Conservation (phyloP, 805 yeast species). For the Wickerhamomyces pijperi region DNA sequence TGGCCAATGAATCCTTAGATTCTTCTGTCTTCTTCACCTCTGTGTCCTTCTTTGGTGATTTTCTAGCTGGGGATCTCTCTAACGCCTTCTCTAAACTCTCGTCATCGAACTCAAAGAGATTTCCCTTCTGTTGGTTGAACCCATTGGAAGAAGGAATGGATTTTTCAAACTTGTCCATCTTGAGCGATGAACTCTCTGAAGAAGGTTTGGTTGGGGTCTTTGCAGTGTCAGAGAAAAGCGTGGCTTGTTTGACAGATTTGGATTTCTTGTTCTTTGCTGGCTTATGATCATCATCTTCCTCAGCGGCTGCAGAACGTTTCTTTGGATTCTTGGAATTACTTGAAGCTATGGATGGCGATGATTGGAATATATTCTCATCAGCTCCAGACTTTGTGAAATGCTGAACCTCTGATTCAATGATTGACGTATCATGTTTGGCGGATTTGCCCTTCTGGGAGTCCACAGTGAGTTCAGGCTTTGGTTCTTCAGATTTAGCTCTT, state of each 20-base stretch:
- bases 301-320: conserved; percentile 15
- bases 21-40: too few relatives aligned
- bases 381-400: conserved; percentile 21
- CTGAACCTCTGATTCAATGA: background rate
- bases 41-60: background rate
- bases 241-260: conserved; percentile 1
- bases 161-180: conserved; percentile 16
- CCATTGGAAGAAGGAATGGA: conserved; percentile 6
- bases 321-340: conserved; percentile 13
- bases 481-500: conserved; percentile 4
- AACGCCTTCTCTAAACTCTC: background rate
- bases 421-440: conserved; percentile 1
- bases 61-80: background rate
- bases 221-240: background rate
- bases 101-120: conserved; percentile 5
- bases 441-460: conserved; percentile 2
- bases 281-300: conserved; percentile 3
- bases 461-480: background rate
- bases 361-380: conserved; percentile 11
- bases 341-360: background rate
- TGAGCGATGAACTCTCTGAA: conserved; percentile 10
- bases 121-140: conserved; percentile 1
- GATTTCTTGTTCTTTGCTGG: conserved; percentile 7
- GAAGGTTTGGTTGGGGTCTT: conserved; percentile 11
- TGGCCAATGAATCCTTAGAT: too few relatives aligned